Evolutionary conservation across 2,329 filamentous ascomycete species (phyloP).

Genomic region (Monosporascus sp.): DNA sequence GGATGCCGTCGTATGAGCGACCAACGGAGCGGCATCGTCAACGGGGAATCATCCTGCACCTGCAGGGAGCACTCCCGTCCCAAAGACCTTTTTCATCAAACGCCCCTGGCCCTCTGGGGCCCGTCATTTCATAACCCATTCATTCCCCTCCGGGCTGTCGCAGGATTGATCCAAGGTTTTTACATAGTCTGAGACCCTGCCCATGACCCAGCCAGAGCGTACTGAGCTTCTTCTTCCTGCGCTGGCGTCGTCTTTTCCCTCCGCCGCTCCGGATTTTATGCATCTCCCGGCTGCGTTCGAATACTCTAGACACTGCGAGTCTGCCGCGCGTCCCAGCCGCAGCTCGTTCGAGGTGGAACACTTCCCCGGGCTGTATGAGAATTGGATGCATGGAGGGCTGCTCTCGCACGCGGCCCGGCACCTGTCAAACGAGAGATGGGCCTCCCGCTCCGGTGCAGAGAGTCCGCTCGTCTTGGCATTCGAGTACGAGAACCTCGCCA

Average conservation of each 20-base stretch:
- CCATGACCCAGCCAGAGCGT: slow-evolving; percentile 3
- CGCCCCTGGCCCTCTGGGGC: no score
- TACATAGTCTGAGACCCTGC: slow-evolving; percentile 2
- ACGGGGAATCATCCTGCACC: no score
- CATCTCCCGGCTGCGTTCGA: slow-evolving; percentile 3
- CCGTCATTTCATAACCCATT: neutral
- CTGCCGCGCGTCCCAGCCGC: slow-evolving; percentile 10
- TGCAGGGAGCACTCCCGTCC: no score
- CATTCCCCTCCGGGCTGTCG: neutral
- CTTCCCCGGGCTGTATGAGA: slow-evolving; percentile 12
- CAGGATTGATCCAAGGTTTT: slow-evolving; percentile 6
- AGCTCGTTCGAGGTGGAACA: slow-evolving; percentile 14
- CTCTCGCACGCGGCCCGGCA: slow-evolving; percentile 12
- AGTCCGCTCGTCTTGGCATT: neutral
- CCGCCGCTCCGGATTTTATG: neutral
- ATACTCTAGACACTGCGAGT: slow-evolving; percentile 4
- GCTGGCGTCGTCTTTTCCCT: neutral
- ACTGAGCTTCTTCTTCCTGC: neutral
- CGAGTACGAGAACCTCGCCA: slow-evolving; percentile 3
- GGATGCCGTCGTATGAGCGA: no score
- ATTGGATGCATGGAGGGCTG: slow-evolving; percentile 14
- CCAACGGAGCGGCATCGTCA: no score
- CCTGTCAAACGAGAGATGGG: slow-evolving; percentile 8
- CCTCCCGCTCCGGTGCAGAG: slow-evolving; percentile 11
- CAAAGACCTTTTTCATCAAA: no score